These are phyloP conservation scores for Entonaema liquescens DNA, from an alignment of 495 filamentous ascomycete genomes.

Conservation along the genomic window DNA sequence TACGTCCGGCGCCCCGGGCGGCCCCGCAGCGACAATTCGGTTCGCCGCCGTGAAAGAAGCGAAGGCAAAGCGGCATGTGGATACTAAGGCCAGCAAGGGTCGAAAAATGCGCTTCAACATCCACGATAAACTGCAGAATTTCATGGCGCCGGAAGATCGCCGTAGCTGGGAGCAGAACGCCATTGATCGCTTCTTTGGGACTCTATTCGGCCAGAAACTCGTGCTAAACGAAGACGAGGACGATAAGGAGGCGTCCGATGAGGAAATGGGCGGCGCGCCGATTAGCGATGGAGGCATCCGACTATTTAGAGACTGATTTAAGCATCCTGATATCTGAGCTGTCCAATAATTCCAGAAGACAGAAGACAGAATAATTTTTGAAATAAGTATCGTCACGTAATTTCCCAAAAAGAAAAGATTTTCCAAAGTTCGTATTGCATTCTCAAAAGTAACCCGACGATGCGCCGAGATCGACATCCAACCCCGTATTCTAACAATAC, in stretches of 20 bases:
- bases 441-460: conserved; percentile 22
- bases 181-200: conserved; percentile 87
- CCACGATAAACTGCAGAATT: conserved; percentile 96
- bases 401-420: conserved; percentile 33
- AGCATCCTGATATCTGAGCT: conserved; percentile 10
- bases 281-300: conserved; percentile 74
- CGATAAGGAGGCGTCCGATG: conserved; percentile 57
- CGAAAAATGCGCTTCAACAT: conserved; percentile 92
- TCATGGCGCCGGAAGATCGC: conserved; percentile 92
- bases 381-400: conserved; percentile 5
- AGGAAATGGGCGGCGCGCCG: conserved; percentile 64
- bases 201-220: conserved; percentile 83
- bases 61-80: conserved; percentile 82
- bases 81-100: conserved; percentile 95
- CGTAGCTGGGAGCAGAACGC: conserved; percentile 78
- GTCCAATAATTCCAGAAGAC: neutral
- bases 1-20: conserved; percentile 53
- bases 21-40: conserved; percentile 55
- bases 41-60: conserved; percentile 79
- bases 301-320: conserved; percentile 69
- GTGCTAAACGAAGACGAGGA: conserved; percentile 74
- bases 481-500: conserved; percentile 10
- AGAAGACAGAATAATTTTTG: conserved; percentile 10
- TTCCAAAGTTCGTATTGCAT: conserved; percentile 37
- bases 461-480: conserved; percentile 32